phyloP scores from a whole-genome alignment of 345 rosid species.

The Acer campestre region DNA sequence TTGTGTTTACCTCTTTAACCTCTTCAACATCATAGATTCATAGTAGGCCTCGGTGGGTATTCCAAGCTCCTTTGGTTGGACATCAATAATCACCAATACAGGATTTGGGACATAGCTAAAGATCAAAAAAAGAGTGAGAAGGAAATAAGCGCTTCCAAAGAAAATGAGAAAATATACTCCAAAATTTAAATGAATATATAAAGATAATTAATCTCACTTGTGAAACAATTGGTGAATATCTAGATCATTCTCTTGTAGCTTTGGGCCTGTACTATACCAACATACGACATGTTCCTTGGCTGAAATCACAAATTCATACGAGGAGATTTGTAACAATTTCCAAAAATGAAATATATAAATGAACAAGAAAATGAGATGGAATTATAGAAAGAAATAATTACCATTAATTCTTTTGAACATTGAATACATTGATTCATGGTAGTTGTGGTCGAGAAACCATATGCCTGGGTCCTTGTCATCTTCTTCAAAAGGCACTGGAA shows the following conservation, averaged over 20 bases:
- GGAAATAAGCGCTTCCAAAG: constrained; percentile 1
- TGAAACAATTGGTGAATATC: constrained; percentile 75
- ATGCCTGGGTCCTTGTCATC: constrained; percentile 89
- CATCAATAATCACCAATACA: constrained; percentile 92
- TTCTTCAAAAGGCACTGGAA: constrained; percentile 92
- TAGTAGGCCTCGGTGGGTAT: constrained; percentile 88
- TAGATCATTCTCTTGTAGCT: constrained; percentile 85
- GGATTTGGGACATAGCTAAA: constrained; percentile 84
- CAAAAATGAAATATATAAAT: neutral
- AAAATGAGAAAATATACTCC: neutral
- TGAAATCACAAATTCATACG: constrained; percentile 33
- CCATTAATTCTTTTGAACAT: constrained; percentile 98
- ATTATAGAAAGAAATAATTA: constrained; percentile 19
- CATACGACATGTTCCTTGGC: constrained; percentile 98
- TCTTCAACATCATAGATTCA: constrained; percentile 87
- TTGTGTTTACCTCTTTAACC: constrained; percentile 59
- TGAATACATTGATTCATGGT: constrained; percentile 93
- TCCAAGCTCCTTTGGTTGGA: constrained; percentile 86
- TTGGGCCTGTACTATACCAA: constrained; percentile 97
- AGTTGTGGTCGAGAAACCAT: constrained; percentile 98
- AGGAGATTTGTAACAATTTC: neutral
- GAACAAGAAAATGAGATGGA: neutral
- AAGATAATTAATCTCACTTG: constrained; percentile 40
- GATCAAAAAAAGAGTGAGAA: constrained; percentile 14
- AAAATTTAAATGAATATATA: neutral